phyloP scores from a whole-genome alignment of 768 basidiomycete species.

The Termitomyces sp. region DNA sequence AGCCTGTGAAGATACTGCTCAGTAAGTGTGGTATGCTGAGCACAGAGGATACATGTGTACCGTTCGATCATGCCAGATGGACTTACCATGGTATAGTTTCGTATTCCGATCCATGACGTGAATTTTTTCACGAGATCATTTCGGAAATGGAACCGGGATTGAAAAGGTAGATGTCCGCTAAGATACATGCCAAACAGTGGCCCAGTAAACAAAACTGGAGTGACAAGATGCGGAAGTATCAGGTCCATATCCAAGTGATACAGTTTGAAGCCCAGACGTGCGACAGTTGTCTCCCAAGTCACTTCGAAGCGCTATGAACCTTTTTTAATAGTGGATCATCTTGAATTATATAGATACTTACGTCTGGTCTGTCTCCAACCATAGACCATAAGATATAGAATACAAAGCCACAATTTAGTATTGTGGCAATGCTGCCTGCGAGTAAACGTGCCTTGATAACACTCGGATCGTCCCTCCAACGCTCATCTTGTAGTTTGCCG shows the following conservation, averaged over 20 bases:
- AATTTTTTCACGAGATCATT: constrained; percentile 34
- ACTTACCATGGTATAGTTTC: constrained; percentile 62
- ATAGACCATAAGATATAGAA: constrained; percentile 32
- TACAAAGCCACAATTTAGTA: constrained; percentile 49
- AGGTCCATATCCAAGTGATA: constrained; percentile 10
- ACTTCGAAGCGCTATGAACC: constrained; percentile 11
- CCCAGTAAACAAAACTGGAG: constrained; percentile 71
- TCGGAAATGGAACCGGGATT: constrained; percentile 40
- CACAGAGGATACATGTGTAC: neutral
- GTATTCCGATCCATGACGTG: constrained; percentile 48
- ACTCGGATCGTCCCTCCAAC: constrained; percentile 77
- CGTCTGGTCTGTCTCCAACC: constrained; percentile 16
- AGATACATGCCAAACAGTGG: constrained; percentile 61
- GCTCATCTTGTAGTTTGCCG: constrained; percentile 28
- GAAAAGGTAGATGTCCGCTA: constrained; percentile 45
- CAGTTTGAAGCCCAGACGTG: constrained; percentile 34
- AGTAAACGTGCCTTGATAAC: constrained; percentile 77
- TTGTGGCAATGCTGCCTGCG: constrained; percentile 61
- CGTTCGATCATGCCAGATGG: neutral
- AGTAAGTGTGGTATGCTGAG: neutral
- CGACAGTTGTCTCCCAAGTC: constrained; percentile 23
- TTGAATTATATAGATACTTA: constrained; percentile 5
- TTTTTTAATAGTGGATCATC: neutral
- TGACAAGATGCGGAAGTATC: constrained; percentile 50
- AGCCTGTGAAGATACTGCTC: constrained; percentile 44